Evolutionary conservation across 78 protist genomes (phyloP).

Genomic region (Pigoraptor vietnamica): DNA sequence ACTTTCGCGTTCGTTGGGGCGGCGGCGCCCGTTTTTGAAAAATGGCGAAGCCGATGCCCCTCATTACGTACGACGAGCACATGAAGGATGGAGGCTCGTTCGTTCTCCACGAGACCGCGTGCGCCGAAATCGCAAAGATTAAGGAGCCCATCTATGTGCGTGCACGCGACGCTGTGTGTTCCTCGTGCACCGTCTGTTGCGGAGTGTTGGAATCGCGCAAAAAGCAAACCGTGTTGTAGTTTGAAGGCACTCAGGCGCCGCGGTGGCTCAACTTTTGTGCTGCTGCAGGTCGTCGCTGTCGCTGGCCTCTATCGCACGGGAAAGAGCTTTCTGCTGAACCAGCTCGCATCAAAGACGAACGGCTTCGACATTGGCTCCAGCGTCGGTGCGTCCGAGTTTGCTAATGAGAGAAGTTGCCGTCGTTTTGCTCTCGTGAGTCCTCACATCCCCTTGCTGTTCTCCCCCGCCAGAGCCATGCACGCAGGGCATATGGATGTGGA

Average conservation of each 20-base stretch:
- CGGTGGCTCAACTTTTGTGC: background rate
- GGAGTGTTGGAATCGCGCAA: too few species aligned
- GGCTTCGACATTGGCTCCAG: constrained; percentile 17
- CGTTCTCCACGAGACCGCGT: background rate
- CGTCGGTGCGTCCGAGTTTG: background rate
- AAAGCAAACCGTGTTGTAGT: too few species aligned
- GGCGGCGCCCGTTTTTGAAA: too few species aligned
- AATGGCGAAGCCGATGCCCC: background rate
- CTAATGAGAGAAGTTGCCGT: too few species aligned
- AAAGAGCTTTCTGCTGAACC: constrained; percentile 10
- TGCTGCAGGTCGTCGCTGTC: background rate
- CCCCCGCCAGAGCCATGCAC: constrained; percentile 17
- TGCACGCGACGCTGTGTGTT: background rate
- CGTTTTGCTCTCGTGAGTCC: too few species aligned
- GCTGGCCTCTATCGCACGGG: constrained; percentile 29
- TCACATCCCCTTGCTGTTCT: too few species aligned
- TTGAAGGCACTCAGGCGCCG: too few species aligned
- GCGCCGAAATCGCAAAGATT: background rate
- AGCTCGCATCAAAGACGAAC: background rate
- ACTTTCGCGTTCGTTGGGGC: too few species aligned
- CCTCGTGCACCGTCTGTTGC: background rate
- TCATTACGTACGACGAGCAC: background rate
- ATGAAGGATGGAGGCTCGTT: background rate
- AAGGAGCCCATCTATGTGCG: background rate
- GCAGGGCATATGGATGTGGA: constrained; percentile 27